Evolutionary conservation across 768 basidiomycete genomes (phyloP), one percentile per base, ranked within the genome.

Genomic region (Mycena latifolia): DNA sequence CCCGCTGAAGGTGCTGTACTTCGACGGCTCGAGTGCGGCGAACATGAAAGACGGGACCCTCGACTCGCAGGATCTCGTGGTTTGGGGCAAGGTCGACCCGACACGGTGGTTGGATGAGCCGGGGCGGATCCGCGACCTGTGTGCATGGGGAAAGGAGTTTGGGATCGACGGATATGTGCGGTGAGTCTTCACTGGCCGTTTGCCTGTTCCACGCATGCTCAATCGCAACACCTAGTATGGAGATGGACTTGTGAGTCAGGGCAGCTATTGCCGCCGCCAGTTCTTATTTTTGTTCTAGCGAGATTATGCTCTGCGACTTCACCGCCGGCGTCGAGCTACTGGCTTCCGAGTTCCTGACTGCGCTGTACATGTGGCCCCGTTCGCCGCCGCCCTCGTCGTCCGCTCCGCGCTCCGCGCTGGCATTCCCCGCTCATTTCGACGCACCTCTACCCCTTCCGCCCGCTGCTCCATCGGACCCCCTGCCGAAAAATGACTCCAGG

Each of bases 1-100:
- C 5, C 73, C 83, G 3, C 72, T 87, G 25, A 83, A 82, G 33
- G 69, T 87, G 1, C 53, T 87, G 20, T 86, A 87, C 63, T 86
- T 87, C 41, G 86, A 88, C 52, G 86, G 61, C 17, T 61, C 61
- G 3, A 61, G 61, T 45, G 61, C 61, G 20, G 45, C 54, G 2
- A 63, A 63, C 1, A 55, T 63, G 18, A 11, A 39, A 5, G 39
- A 5, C 39, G 39, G 72, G 46, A 3, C 10, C 70, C 59, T 55
- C 24, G 61, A 63, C 17, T 15, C n/a, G 12, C 61, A 63, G 46
- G 61, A 63, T 25, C n/a, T 63, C 20, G n/a, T 63, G 35, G 27
- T 43, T 2, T 55, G 61, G 46, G 61, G 61, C 0, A 14, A 55
- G 17, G 53, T 41, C 25, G 53, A 55, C 12, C 9, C 65, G 14